These are phyloP conservation scores for Escovopsis sp. DNA, from an alignment of 2,329 filamentous ascomycete genomes.

Conservation along the genomic window DNA sequence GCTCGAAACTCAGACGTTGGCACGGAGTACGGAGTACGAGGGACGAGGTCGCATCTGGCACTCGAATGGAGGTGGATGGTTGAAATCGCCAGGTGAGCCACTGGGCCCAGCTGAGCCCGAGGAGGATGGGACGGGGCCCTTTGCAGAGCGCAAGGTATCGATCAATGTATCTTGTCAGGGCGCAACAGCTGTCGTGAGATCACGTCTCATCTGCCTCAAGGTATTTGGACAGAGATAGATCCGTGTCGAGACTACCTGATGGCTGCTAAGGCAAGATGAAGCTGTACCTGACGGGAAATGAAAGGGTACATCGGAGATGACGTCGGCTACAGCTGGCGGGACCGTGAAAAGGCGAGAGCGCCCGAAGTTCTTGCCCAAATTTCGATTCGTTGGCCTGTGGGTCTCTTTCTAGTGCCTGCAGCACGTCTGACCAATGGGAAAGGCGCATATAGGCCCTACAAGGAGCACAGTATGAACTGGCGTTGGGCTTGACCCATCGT, in stretches of 20 bases:
- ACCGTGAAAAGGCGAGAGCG: neutral
- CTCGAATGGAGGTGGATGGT: no score
- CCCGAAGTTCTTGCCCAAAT: neutral
- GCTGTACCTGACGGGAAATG: neutral
- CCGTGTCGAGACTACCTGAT: no score
- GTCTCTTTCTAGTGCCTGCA: neutral
- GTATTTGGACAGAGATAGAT: neutral
- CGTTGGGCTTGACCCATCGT: no score
- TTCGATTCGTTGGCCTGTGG: constrained; percentile 5
- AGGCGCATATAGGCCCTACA: neutral
- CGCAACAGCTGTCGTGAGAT: neutral
- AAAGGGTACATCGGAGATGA: constrained; percentile 8
- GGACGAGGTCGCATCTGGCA: no score
- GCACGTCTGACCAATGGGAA: neutral
- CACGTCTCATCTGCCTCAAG: neutral
- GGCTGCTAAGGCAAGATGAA: neutral
- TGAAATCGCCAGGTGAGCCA: no score
- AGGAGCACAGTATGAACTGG: no score
- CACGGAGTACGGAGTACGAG: no score
- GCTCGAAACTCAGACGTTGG: no score
- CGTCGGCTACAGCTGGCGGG: constrained; percentile 10
- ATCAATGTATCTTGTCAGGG: no score
- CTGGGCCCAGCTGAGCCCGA: neutral
- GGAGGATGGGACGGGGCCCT: no score
- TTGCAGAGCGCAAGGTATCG: no score